phyloP scores from a whole-genome alignment of 1,284 basidiomycete genomes.

The Xanthoconium separans region DNA sequence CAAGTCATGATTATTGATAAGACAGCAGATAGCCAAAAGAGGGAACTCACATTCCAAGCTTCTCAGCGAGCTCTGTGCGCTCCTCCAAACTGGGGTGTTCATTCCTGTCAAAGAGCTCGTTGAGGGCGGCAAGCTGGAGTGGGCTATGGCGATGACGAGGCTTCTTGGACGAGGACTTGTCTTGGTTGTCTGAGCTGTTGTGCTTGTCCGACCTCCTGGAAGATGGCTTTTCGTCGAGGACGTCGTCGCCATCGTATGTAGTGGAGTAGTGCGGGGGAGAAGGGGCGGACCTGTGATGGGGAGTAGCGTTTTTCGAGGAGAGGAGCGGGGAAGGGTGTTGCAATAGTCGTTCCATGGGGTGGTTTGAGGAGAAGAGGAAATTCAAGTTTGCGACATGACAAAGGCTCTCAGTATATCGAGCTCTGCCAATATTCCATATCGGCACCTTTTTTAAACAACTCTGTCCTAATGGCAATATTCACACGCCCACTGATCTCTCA shows the following conservation, averaged over 20 bases:
- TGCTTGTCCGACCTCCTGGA: slow-evolving; percentile 21
- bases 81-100: slow-evolving; percentile 74
- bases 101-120: slow-evolving; percentile 70
- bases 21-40: slow-evolving; percentile 25
- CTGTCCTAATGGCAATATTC: slow-evolving; percentile 30
- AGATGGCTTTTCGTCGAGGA: slow-evolving; percentile 40
- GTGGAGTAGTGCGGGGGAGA: slow-evolving; percentile 13
- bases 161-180: slow-evolving; percentile 50
- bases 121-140: slow-evolving; percentile 66
- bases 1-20: slow-evolving; percentile 21
- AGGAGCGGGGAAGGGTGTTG: slow-evolving; percentile 22
- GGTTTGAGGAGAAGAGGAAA: slow-evolving; percentile 29
- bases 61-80: slow-evolving; percentile 62
- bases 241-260: slow-evolving; percentile 25
- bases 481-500: slow-evolving; percentile 25
- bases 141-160: slow-evolving; percentile 73
- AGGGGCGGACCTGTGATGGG: slow-evolving; percentile 9
- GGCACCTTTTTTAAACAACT: slow-evolving; percentile 37
- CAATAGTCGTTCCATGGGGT: slow-evolving; percentile 35
- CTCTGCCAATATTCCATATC: slow-evolving; percentile 41
- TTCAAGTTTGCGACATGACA: slow-evolving; percentile 38
- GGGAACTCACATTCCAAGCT: slow-evolving; percentile 66
- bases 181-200: slow-evolving; percentile 22
- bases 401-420: slow-evolving; percentile 39
- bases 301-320: slow-evolving; percentile 25